Base-by-base conservation (phyloP, 2,329 filamentous ascomycete genomes). In the Xylaria sp. region DNA sequence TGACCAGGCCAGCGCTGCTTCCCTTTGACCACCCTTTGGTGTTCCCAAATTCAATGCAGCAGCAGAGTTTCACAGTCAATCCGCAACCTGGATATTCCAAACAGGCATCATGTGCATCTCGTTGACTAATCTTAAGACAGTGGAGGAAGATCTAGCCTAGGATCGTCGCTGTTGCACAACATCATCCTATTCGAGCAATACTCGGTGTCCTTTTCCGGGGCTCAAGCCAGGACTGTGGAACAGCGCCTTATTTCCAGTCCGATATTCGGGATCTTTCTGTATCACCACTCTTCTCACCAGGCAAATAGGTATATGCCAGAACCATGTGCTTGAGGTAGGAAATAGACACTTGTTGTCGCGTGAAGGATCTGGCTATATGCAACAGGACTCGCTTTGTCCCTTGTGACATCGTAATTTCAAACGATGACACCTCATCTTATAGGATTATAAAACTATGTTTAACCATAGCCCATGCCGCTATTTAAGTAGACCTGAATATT, bases 51-150 rank as follows among this genome's bases (percentile, higher is more conserved):
- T 58, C 36, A 4, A 7, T 58, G 2, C 34, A 45, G 56, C 39
- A 58, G 25, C 56, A 28, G 30, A 58, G 39, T 32, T 20, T 41
- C 39, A 32, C 36, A 58, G 56, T 58, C 13, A 58, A 58, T 18
- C 56, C 56, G 56, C 56, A 58, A 45, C 56, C 56, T 13, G 56
- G 56, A 45, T 45, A 58, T 20, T 20, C 39, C 25, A 58, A 58
- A n/a, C 56, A 12, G 18, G 13, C 28, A 12, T 6, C 56, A n/a
- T 20, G 23, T 18, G 9, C 39, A n/a, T 58, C 39, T 28, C 36
- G 8, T 12, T 58, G 8, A 25, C 39, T 25, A 58, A 45, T 18
- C 56, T 39, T 18, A 58, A 58, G 25, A 58, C 56, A 18, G 25
- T 45, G 25, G 39, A 58, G 25, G 56, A 58, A 50, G 13, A 18